Base-by-base conservation (phyloP, 1,284 basidiomycete genomes). In the Sanghuangporus sanghuang region DNA sequence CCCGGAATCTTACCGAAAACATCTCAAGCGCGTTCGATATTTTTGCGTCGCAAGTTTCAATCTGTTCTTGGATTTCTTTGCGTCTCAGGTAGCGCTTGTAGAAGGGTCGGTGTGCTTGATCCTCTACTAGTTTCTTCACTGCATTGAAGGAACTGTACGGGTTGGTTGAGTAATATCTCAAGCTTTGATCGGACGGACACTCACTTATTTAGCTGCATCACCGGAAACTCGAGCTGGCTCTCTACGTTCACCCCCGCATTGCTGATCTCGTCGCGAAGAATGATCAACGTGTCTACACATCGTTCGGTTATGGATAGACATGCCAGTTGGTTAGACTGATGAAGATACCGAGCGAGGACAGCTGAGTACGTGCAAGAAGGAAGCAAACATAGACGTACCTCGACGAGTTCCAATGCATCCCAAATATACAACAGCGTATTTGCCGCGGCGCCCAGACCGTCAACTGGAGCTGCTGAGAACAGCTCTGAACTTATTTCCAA, bases 71-170 rank as follows among this genome's bases (percentile, higher is more conserved):
- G 50, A 90, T 87, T 68, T 93, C 88, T 42, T 89, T 86, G 44
- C 89, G 81, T 71, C 86, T 86, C 57, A 92, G 79, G 71, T 92
- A 93, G 1, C 89, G 81, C 74, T 90, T 91, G 66, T 93, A 73
- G 75, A 92, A 93, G 0, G 89, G 87, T 1, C 88, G 76, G 55
- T 81, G 79, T 8, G 79, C 77, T 66, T 89, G 85, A 65, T 82
- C 85, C 64, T 80, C 69, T 23, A 90, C 77, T 67, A 90, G 79
- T 5, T 72, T 68, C 54, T 78, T 75, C 2, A 90, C 82, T 54
- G 78, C 44, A 5, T 69, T 66, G 66, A 82, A 85, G 0, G 78
- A 72, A 18, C 77, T 82, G 38, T 12, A n/a, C 16, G 3, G 5
- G 16, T 38, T 27, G 27, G 11, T 8, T 35, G 42, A 54, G 9